Evolutionary conservation across 371 early-diverging fungal species (phyloP), one percentile per base, ranked within the genome.

Genomic region (Mucor lusitanicus): DNA sequence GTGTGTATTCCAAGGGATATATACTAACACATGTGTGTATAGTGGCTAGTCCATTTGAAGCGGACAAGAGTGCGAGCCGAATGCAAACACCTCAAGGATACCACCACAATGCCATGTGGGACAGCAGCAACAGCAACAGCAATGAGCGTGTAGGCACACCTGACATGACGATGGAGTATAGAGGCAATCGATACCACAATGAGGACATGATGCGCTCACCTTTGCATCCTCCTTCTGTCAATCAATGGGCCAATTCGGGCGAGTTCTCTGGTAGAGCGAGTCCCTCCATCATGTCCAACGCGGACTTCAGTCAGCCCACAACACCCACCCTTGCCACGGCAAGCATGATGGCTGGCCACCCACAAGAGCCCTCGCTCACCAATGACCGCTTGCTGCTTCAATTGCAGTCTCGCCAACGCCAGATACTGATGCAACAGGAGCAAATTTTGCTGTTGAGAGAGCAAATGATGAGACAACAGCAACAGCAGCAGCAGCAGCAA

Each of bases 361-460:
- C 21, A 46, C 32, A 55, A 21, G 33, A 62, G 35, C 11, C 63
- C 55, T 21, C 50, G 25, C 23, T 50, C 3, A 25, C 50, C 7
- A 73, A 78, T 19, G 82, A 81, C 21, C 56, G 73, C 1, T 63
- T 81, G 7, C 37, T 78, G 28, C 71, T 75, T 6, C 81, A 81
- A 65, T 54, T 81, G 3, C 82, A 81, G 39, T 71, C 75, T 13
- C 76, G 81, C 2, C 78, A 81, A 62, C 70, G 82, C 2, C 82
- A 81, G 65, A 75, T 81, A 7, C 56, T 81, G 3, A 44, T 77
- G 48, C 82, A 81, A 12, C 82, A 81, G 50, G 82, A 81, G 35
- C 79, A 81, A 53, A 70, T 81, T 7, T 32, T 78, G 19, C 42
- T 81, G 32, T 46, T 81, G 15, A 68, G 77, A 23, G 77, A 81